Percentiles rank a stretch among this genome's conserved stretches.
Evolutionary conservation across 805 yeast genomes (phyloP).

Genomic region (Metschnikowia kunwiensis): DNA sequence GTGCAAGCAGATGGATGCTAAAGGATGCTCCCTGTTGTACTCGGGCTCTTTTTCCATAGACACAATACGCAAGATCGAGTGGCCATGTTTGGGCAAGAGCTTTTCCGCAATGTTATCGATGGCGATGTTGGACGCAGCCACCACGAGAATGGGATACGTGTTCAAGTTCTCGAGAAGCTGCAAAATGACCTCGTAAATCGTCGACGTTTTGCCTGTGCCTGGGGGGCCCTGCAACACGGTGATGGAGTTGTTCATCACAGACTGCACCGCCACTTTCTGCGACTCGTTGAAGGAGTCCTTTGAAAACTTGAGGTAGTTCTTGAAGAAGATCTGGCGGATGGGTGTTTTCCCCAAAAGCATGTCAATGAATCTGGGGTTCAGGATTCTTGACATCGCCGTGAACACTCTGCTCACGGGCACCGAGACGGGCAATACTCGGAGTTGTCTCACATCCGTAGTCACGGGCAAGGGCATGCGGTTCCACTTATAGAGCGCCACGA

Average conservation of each 20-base stretch:
- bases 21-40: slow-evolving; percentile 54
- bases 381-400: slow-evolving; percentile 61
- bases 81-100: slow-evolving; percentile 47
- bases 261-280: slow-evolving; percentile 52
- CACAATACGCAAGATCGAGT: slow-evolving; percentile 54
- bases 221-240: slow-evolving; percentile 49
- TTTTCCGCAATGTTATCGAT: slow-evolving; percentile 76
- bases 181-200: slow-evolving; percentile 44
- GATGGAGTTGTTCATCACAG: slow-evolving; percentile 48
- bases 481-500: slow-evolving; percentile 58
- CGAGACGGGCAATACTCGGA: slow-evolving; percentile 55
- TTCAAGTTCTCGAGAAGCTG: slow-evolving; percentile 54
- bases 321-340: slow-evolving; percentile 54
- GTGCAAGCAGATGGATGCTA: slow-evolving; percentile 61
- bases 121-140: slow-evolving; percentile 74
- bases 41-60: slow-evolving; percentile 61
- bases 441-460: slow-evolving; percentile 34
- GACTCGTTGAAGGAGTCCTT: slow-evolving; percentile 54
- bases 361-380: slow-evolving; percentile 49
- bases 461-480: slow-evolving; percentile 50
- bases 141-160: slow-evolving; percentile 64
- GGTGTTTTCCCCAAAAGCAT: slow-evolving; percentile 56
- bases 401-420: slow-evolving; percentile 61
- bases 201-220: slow-evolving; percentile 43
- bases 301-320: slow-evolving; percentile 50